These are phyloP conservation scores for Ilyonectria destructans DNA, from an alignment of 2,329 filamentous ascomycete species.

Conservation along the genomic window DNA sequence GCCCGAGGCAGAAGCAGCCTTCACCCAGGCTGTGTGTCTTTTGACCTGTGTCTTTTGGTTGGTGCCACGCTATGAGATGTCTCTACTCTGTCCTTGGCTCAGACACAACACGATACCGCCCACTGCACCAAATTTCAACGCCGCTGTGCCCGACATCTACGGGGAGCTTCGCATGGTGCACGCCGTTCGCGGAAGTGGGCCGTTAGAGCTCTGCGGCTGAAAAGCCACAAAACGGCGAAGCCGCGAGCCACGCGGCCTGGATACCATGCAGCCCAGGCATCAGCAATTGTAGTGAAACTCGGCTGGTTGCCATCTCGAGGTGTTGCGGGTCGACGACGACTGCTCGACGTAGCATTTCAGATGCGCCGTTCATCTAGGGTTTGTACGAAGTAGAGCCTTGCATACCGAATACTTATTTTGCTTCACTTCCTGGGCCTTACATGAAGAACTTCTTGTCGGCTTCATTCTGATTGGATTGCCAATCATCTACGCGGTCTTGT, in stretches of 20 bases:
- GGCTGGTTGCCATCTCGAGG: background rate
- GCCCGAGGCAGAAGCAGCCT: background rate
- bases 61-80: no score
- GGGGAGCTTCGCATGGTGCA: background rate
- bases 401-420: no score
- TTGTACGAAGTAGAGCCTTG: no score
- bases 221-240: background rate
- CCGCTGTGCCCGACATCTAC: background rate
- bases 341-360: background rate
- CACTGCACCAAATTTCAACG: background rate
- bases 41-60: no score
- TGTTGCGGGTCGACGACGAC: background rate
- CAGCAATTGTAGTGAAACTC: background rate
- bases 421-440: background rate
- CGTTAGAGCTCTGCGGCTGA: background rate
- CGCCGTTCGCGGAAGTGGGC: background rate
- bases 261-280: background rate
- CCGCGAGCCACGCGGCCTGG: background rate
- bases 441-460: background rate
- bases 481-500: rapidly evolving
- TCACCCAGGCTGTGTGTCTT: no score
- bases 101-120: background rate
- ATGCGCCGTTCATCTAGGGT: no score
- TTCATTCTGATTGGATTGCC: background rate
- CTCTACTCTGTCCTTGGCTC: background rate